Evolutionary conservation across 331 rosid species (phyloP).

Genomic region (Acacia pycnantha): DNA sequence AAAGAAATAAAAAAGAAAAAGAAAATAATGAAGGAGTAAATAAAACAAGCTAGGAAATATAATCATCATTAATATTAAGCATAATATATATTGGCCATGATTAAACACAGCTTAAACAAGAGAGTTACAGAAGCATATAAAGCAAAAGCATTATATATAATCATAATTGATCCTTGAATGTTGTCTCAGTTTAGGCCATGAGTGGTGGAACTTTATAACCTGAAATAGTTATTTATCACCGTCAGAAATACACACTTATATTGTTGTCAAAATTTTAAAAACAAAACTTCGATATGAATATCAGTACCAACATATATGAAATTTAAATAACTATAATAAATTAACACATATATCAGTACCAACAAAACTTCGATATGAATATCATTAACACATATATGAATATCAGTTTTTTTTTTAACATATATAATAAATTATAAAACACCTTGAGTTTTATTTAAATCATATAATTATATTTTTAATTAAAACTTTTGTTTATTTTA

Average conservation of each 20-base stretch:
- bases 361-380: too few relatives aligned
- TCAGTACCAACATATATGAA: neutral
- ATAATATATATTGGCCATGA: neutral
- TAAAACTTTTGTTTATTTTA: too few relatives aligned
- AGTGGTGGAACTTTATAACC: constrained; percentile 16
- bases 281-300: too few relatives aligned
- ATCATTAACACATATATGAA: too few relatives aligned
- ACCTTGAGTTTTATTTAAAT: too few relatives aligned
- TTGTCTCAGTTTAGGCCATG: neutral
- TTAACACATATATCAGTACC: too few relatives aligned
- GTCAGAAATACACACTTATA: neutral
- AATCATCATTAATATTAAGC: neutral
- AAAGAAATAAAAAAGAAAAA: neutral
- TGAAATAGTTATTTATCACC: neutral
- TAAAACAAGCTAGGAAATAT: neutral
- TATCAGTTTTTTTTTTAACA: too few relatives aligned
- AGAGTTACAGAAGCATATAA: neutral
- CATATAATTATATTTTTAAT: too few relatives aligned
- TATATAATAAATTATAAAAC: too few relatives aligned
- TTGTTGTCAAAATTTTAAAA: neutral
- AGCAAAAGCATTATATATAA: neutral
- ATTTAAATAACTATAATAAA: too few relatives aligned
- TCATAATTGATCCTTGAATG: neutral
- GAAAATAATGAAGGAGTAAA: neutral
- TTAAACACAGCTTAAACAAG: neutral